Percentiles rank a stretch among this genome's conserved stretches.
phyloP scores from a whole-genome alignment of 805 yeast genomes.

The Candida stauntonica region DNA sequence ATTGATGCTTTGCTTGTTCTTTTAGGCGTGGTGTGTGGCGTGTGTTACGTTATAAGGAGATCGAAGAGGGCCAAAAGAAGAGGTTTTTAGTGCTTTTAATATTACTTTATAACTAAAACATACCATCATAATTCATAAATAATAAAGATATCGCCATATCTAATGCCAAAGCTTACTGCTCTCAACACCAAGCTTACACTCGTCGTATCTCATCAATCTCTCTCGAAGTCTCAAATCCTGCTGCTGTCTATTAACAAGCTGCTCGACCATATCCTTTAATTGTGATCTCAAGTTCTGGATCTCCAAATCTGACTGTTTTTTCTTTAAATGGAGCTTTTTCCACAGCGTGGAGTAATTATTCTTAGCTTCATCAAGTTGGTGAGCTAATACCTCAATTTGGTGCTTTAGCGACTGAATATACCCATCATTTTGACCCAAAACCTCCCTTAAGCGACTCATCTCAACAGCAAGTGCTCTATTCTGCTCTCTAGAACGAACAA shows the following conservation, averaged over 20 bases:
- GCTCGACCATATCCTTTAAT: constrained; percentile 11
- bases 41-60: no score
- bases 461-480: constrained; percentile 2
- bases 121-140: no score
- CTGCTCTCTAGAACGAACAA: constrained; percentile 4
- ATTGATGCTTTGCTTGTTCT: constrained; percentile 1
- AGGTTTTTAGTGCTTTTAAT: no score
- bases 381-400: constrained; percentile 1
- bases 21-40: background rate
- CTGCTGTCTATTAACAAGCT: constrained; percentile 18
- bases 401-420: background rate
- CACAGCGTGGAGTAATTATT: constrained; percentile 6
- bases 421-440: background rate
- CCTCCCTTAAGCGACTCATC: background rate
- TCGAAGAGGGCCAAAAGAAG: no score
- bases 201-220: constrained; percentile 15
- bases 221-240: constrained; percentile 20
- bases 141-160: no score
- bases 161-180: no score
- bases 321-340: constrained; percentile 5
- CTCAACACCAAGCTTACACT: constrained; percentile 1
- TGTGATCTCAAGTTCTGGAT: constrained; percentile 16
- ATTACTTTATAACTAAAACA: no score
- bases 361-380: background rate
- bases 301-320: constrained; percentile 14